Percentiles rank a stretch among this genome's conserved stretches.
These are phyloP conservation scores for Corymbia calophylla DNA, from an alignment of 441 rosid genomes.

Conservation along the genomic window DNA sequence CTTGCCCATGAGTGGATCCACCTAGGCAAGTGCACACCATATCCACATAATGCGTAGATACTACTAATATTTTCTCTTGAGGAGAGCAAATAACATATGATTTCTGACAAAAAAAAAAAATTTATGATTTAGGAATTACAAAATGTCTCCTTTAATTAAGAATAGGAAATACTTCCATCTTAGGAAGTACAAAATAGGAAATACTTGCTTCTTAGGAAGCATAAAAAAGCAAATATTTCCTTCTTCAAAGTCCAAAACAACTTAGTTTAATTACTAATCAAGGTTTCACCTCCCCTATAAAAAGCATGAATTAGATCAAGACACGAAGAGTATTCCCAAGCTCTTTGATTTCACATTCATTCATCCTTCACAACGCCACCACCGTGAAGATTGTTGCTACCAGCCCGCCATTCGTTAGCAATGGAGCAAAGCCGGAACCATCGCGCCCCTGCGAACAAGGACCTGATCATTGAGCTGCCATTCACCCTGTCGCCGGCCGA, in stretches of 20 bases:
- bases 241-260: neutral
- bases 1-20: too few relatives aligned
- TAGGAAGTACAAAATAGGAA: too few relatives aligned
- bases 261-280: neutral
- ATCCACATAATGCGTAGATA: too few relatives aligned
- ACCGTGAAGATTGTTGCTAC: neutral
- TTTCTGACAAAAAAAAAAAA: too few relatives aligned
- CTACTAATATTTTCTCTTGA: too few relatives aligned
- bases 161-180: too few relatives aligned
- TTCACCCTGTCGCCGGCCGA: neutral
- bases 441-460: neutral
- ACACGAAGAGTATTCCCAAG: neutral
- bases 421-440: neutral
- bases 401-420: neutral
- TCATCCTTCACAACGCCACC: neutral
- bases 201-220: neutral
- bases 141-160: too few relatives aligned
- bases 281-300: neutral
- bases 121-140: too few relatives aligned
- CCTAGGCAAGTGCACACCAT: too few relatives aligned
- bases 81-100: too few relatives aligned
- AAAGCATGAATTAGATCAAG: neutral
- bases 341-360: neutral
- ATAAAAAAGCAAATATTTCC: neutral
- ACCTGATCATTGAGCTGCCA: neutral